These are phyloP conservation scores for Pseudisothecium myosuroides DNA, from an alignment of 225 moss, liverwort and hornwort genomes.

Conservation along the genomic window DNA sequence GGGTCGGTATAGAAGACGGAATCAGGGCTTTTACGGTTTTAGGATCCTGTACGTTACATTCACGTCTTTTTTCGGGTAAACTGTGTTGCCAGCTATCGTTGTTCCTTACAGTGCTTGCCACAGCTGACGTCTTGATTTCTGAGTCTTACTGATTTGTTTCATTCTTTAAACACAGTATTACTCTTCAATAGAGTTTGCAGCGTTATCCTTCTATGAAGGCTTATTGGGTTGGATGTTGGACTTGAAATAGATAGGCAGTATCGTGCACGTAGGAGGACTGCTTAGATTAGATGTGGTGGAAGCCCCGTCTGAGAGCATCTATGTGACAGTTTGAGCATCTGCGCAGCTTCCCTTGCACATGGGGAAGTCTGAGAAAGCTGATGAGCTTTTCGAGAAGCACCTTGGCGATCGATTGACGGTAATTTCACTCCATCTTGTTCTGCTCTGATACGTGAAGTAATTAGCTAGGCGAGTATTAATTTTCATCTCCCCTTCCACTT, in stretches of 20 bases:
- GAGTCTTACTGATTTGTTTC: neutral
- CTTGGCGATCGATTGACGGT: slow-evolving; percentile 86
- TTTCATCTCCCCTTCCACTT: neutral
- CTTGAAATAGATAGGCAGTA: slow-evolving; percentile 51
- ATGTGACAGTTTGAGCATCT: slow-evolving; percentile 88
- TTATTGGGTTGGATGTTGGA: neutral
- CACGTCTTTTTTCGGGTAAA: neutral
- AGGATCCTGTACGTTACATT: neutral
- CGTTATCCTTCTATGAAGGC: neutral
- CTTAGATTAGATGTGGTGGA: slow-evolving; percentile 61
- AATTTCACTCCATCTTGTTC: neutral
- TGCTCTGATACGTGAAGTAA: neutral
- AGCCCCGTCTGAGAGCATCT: slow-evolving; percentile 91
- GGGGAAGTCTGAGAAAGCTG: slow-evolving; percentile 79
- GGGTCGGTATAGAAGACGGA: neutral
- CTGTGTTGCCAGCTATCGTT: neutral
- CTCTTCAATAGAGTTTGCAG: neutral
- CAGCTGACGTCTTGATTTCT: neutral
- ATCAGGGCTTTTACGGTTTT: neutral
- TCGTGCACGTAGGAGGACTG: slow-evolving; percentile 73
- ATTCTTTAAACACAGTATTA: neutral
- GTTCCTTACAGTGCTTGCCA: neutral
- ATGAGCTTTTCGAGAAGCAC: slow-evolving; percentile 81
- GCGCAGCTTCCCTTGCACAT: slow-evolving; percentile 80
- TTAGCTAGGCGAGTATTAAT: neutral